Evolutionary conservation across 768 basidiomycete species (phyloP), one percentile per base, ranked within the genome.

Genomic region (Kwoniella europaea): DNA sequence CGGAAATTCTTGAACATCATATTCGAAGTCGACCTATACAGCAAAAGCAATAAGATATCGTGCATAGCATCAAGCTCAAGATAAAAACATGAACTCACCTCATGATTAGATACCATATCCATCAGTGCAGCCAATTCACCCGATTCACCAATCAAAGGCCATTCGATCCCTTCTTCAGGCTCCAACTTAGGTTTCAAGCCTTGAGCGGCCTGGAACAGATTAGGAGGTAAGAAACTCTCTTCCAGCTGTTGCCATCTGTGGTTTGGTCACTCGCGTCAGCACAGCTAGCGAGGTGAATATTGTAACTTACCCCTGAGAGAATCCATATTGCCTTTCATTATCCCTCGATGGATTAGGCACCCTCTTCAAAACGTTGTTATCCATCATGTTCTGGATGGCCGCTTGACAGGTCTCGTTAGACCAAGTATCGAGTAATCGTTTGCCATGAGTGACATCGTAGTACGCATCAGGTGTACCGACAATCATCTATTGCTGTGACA

Each of bases 61-160:
- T 9, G 35, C 5, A 35, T 35, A 35, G 35, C 35, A 35, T 35
- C 35, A 35, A 35, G 35, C 35, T 35, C 6, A 7, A 35, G 35
- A 35, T 27, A 27, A 27, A 16, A 20, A n/a, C 54, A 27, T 50
- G 35, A 27, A 66, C 85, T 74, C 74, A 90, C 92, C 85, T 90
- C 90, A 71, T 90, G 87, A 68, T 92, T 90, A 0, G 93, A 94
- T n/a, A 90, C 88, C n/a, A 93, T 85, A 70, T 92, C 88, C 42
- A 93, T 84, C 69, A 96, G 83, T 0, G 90, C 88, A 15, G 91
- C 91, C 60, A 89, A 86, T 73, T 94, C 92, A 9, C 94, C 93
- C 7, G 61, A 35, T 2, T 88, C 88, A 3, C 92, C 89, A 41
- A 91, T 85, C 57, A 93, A 80, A 0, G 92, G 88, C 94, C 94